phyloP scores from a whole-genome alignment of 2,329 filamentous ascomycete genomes.

The Talaromyces sp. region DNA sequence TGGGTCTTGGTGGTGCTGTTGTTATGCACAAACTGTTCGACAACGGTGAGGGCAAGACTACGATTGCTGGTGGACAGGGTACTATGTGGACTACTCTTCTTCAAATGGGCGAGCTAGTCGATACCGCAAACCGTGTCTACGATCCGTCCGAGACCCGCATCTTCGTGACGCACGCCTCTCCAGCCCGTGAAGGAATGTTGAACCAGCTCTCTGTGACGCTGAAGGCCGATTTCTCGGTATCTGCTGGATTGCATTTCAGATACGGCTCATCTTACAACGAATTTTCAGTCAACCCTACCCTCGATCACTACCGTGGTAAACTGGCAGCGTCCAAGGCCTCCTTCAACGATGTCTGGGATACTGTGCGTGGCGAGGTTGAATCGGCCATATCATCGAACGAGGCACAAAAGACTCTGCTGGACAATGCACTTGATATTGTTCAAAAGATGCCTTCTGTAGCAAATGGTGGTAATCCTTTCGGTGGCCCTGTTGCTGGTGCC shows the following conservation, averaged over 20 bases:
- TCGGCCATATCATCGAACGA: constrained; percentile 91
- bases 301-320: constrained; percentile 98
- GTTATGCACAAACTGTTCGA: constrained; percentile 99
- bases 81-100: constrained; percentile 99
- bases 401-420: constrained; percentile 83
- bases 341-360: constrained; percentile 99
- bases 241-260: constrained; percentile 93
- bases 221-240: constrained; percentile 97
- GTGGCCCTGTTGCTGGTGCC: constrained; percentile 70
- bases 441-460: constrained; percentile 96
- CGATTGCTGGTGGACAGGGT: constrained; percentile 94
- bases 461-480: constrained; percentile 94
- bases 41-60: constrained; percentile 95
- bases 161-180: constrained; percentile 95
- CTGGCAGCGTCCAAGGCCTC: constrained; percentile 95
- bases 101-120: constrained; percentile 96
- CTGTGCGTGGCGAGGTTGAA: constrained; percentile 92
- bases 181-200: constrained; percentile 88
- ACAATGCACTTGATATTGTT: constrained; percentile 89
- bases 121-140: constrained; percentile 96
- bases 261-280: constrained; percentile 99
- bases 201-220: constrained; percentile 97
- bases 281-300: constrained; percentile 95
- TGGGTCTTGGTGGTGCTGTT: constrained; percentile 90
- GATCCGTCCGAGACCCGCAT: constrained; percentile 95